Conservation (phyloP, 176 grass and related monocot genomes). For the Poa pratensis region DNA sequence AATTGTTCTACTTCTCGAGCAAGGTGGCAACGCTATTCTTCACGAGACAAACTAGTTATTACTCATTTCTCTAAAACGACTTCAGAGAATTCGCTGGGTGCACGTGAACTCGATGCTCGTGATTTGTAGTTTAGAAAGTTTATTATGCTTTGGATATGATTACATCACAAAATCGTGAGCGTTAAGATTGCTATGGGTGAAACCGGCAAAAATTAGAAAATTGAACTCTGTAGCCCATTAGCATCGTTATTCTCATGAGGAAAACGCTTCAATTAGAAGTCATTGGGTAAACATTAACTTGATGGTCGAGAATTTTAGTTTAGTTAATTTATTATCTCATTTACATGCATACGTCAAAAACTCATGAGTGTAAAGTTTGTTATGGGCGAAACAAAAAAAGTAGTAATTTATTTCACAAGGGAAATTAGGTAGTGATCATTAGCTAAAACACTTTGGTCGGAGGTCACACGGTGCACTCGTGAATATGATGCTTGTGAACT, state of each 20-base stretch:
- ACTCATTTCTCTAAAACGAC: background rate
- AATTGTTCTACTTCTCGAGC: background rate
- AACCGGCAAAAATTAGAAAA: background rate
- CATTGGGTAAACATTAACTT: no score
- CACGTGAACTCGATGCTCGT: no score
- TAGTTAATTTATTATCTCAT: no score
- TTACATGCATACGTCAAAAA: no score
- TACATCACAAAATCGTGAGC: background rate
- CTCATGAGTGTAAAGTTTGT: no score
- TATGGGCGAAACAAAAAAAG: no score
- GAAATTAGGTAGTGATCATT: no score
- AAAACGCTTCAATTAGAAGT: background rate
- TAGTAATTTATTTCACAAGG: no score
- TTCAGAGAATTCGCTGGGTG: background rate
- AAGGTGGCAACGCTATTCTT: background rate
- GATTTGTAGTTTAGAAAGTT: no score
- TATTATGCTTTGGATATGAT: background rate
- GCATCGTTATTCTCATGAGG: background rate
- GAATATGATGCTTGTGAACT: no score
- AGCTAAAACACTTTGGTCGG: no score
- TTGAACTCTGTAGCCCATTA: background rate
- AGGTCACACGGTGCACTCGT: no score
- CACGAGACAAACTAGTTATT: background rate
- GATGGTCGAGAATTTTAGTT: background rate
- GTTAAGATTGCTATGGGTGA: background rate